These are phyloP conservation scores for Candida pseudoviswanathii DNA, from an alignment of 1,139 yeast genomes.

Conservation along the genomic window DNA sequence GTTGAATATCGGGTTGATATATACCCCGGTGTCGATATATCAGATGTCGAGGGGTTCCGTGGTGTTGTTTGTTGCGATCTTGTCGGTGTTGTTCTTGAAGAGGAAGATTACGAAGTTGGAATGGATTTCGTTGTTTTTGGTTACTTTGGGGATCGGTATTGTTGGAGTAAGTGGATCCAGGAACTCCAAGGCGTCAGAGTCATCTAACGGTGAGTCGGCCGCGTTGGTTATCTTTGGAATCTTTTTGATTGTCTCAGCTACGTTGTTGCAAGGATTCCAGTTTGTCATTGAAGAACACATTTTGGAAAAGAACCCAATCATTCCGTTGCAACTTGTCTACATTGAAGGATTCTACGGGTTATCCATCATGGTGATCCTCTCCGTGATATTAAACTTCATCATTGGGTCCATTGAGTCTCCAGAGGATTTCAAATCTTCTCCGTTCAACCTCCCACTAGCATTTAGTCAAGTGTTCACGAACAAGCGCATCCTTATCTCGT, in stretches of 20 bases:
- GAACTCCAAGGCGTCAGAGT: conserved; percentile 11
- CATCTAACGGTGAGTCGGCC: conserved; percentile 13
- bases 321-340: conserved; percentile 70
- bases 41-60: conserved; percentile 85
- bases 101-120: conserved; percentile 60
- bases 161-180: conserved; percentile 72
- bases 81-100: conserved; percentile 65
- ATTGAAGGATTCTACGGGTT: conserved; percentile 76
- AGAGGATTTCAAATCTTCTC: conserved; percentile 40
- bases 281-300: conserved; percentile 80
- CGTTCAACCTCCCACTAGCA: conserved; percentile 60
- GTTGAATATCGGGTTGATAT: conserved; percentile 72
- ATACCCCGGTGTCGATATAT: conserved; percentile 80
- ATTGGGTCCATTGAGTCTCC: conserved; percentile 37
- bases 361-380: conserved; percentile 41
- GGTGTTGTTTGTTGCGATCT: conserved; percentile 73
- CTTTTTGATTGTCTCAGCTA: conserved; percentile 59
- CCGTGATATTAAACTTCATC: conserved; percentile 46
- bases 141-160: conserved; percentile 66
- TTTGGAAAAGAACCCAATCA: conserved; percentile 52
- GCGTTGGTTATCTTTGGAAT: conserved; percentile 55
- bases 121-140: conserved; percentile 66
- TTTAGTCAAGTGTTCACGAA: conserved; percentile 51
- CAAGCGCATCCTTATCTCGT: conserved; percentile 47
- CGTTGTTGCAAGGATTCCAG: conserved; percentile 69